Evolutionary conservation across 176 grass and related monocot genomes (phyloP).

Genomic region (barley (Hordeum vulgare)): MorexV3_pseudomolecules_assembly NC_058519.1:102851381-102851880

Average conservation of each 20-base stretch:
- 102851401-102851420: background rate
- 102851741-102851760: background rate
- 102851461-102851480: constrained; percentile 45
- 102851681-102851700: background rate
- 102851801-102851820: background rate
- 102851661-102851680: background rate
- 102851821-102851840: background rate
- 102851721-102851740: background rate
- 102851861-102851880: background rate
- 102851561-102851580: background rate
- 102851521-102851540: constrained; percentile 59
- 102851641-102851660: background rate
- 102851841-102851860: background rate
- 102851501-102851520: constrained; percentile 24
- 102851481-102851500: constrained; percentile 47
- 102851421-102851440: constrained; percentile 49
- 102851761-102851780: background rate
- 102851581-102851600: background rate
- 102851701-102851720: background rate
- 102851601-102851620: background rate
- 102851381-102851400: background rate
- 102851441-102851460: constrained; percentile 58
- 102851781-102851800: background rate
- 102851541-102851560: constrained; percentile 41
- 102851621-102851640: background rate